phyloP scores from a whole-genome alignment of 2,329 filamentous ascomycete genomes.

The Hypoxylon sp. region DNA sequence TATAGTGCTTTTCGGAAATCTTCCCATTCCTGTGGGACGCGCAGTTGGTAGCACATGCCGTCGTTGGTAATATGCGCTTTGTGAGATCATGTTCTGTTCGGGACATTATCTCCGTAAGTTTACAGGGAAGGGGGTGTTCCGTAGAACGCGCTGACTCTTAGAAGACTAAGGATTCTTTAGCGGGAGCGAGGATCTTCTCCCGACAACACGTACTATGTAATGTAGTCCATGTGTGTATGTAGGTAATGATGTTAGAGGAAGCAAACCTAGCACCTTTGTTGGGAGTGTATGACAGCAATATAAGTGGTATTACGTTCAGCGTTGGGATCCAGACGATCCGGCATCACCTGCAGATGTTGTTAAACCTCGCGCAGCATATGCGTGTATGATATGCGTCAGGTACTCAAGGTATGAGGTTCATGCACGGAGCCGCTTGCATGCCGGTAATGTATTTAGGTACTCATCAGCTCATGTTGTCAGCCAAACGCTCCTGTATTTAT shows the following conservation, averaged over 20 bases:
- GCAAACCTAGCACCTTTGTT: conserved; percentile 16
- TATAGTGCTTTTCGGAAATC: neutral
- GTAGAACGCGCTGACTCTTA: neutral
- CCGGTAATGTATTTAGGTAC: conserved; percentile 4
- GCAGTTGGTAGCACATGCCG: conserved; percentile 17
- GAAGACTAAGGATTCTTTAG: conserved; percentile 25
- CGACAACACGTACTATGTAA: neutral
- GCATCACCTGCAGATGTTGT: neutral
- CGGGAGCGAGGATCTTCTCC: conserved; percentile 6
- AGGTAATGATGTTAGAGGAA: conserved; percentile 14
- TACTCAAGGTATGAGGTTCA: conserved; percentile 7
- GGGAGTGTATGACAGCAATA: conserved; percentile 12
- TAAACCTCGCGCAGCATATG: conserved; percentile 13
- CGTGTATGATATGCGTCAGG: neutral
- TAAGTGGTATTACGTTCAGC: conserved; percentile 7
- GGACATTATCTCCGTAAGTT: conserved; percentile 7
- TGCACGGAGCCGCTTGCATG: conserved; percentile 22
- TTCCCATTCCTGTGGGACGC: conserved; percentile 4
- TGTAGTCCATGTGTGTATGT: neutral
- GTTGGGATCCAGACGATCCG: neutral
- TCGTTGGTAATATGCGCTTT: conserved; percentile 1
- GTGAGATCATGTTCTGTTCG: conserved; percentile 6
- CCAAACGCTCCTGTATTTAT: neutral
- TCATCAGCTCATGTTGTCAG: conserved; percentile 5
- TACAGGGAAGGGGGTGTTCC: conserved; percentile 9